These are phyloP conservation scores for Chaetomium tenue DNA, from an alignment of 495 filamentous ascomycete genomes.

Conservation along the genomic window DNA sequence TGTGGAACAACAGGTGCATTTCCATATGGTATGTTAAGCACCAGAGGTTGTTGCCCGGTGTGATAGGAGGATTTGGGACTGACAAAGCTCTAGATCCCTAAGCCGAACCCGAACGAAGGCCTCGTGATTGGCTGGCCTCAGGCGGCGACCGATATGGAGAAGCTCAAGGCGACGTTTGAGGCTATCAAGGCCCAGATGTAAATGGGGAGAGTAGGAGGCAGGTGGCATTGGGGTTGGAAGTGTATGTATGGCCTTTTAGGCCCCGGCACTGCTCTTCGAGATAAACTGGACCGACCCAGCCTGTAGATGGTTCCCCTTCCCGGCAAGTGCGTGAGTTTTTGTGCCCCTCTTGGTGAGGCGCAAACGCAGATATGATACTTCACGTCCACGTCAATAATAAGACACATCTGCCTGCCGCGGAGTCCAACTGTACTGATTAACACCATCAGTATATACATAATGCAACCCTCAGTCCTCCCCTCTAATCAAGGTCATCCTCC, in stretches of 20 bases:
- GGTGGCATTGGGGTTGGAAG: neutral
- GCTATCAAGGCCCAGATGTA: conserved; percentile 89
- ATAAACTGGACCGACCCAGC: neutral
- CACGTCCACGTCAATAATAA: neutral
- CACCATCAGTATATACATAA: conserved; percentile 7
- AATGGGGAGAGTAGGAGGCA: conserved; percentile 23
- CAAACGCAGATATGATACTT: neutral
- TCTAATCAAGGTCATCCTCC: conserved; percentile 56
- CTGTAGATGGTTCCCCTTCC: neutral
- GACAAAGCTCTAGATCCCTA: conserved; percentile 68
- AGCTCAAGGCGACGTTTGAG: conserved; percentile 73
- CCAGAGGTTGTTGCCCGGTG: neutral
- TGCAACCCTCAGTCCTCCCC: neutral
- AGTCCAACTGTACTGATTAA: neutral
- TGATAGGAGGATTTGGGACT: neutral
- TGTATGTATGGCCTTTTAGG: neutral
- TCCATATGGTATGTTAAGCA: conserved; percentile 74
- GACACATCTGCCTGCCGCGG: neutral
- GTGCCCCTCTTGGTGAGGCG: neutral
- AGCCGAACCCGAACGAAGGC: conserved; percentile 83
- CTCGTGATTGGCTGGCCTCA: conserved; percentile 78
- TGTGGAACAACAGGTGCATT: conserved; percentile 63
- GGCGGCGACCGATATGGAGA: conserved; percentile 74
- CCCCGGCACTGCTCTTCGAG: neutral
- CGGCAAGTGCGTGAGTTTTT: neutral